phyloP scores from a whole-genome alignment of 306 rosid species.

The Glycyrrhiza uralensis region DNA sequence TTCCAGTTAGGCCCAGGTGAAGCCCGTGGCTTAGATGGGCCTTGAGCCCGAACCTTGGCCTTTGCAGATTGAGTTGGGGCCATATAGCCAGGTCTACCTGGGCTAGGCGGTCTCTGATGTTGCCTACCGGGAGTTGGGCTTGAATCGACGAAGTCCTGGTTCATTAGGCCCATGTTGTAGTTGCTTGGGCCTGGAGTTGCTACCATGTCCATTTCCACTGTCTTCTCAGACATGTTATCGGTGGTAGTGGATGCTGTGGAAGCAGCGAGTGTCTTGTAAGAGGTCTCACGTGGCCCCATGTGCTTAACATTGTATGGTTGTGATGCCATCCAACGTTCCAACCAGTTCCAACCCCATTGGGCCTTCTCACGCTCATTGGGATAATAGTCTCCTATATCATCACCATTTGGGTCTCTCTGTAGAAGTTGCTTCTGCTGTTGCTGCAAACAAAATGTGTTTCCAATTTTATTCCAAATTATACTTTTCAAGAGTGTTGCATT shows the following conservation, averaged over 20 bases:
- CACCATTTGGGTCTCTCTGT: background rate
- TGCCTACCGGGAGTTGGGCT: conserved; percentile 16
- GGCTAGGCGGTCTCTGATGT: conserved; percentile 26
- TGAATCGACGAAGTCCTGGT: conserved; percentile 29
- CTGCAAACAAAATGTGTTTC: background rate
- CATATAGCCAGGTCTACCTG: conserved; percentile 65
- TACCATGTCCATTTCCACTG: conserved; percentile 68
- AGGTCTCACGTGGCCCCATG: conserved; percentile 30
- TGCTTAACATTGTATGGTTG: conserved; percentile 44
- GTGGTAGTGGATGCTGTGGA: conserved; percentile 44
- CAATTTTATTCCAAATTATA: no score
- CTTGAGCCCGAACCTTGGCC: conserved; percentile 58
- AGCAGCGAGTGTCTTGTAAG: conserved; percentile 39
- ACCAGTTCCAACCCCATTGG: conserved; percentile 93
- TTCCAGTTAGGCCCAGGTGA: conserved; percentile 55
- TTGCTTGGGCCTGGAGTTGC: conserved; percentile 30
- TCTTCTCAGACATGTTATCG: conserved; percentile 74
- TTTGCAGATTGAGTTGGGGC: conserved; percentile 84
- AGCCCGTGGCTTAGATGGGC: conserved; percentile 31
- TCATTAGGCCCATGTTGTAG: conserved; percentile 20
- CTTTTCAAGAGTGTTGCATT: no score
- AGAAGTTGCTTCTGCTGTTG: conserved; percentile 38
- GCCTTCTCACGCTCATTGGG: conserved; percentile 38
- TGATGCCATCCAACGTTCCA: conserved; percentile 84
- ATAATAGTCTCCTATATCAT: conserved; percentile 21